phyloP scores from a whole-genome alignment of 192 early-diverging fungal genomes.

The Coemansia sp. region DNA sequence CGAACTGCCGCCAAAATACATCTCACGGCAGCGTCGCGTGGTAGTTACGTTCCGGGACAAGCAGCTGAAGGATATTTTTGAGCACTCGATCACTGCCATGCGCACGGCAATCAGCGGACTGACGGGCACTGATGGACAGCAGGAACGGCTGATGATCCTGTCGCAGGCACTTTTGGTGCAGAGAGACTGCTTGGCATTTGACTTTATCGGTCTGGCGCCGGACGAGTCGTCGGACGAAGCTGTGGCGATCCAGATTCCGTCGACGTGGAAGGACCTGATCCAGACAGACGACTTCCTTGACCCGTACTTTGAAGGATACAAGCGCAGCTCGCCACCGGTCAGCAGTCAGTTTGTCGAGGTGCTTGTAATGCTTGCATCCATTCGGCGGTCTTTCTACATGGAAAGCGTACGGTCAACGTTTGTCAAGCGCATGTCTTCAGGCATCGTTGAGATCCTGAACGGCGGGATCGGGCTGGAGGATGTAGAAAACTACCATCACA shows the following conservation, averaged over 20 bases:
- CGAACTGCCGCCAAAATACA: slow-evolving; percentile 57
- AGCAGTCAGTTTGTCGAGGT: slow-evolving; percentile 73
- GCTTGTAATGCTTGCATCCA: slow-evolving; percentile 73
- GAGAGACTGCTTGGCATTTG: slow-evolving; percentile 70
- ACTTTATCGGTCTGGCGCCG: slow-evolving; percentile 75
- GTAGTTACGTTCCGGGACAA: slow-evolving; percentile 59
- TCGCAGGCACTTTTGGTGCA: slow-evolving; percentile 61
- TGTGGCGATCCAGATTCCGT: slow-evolving; percentile 69
- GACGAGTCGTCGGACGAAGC: slow-evolving; percentile 80
- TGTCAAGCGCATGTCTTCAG: slow-evolving; percentile 67
- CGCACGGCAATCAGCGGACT: slow-evolving; percentile 13
- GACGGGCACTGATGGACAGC: slow-evolving; percentile 30
- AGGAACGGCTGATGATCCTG: slow-evolving; percentile 35
- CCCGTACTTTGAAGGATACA: slow-evolving; percentile 68
- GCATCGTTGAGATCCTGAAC: slow-evolving; percentile 65
- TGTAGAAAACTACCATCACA: slow-evolving; percentile 79
- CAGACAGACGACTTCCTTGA: slow-evolving; percentile 69
- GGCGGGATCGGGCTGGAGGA: slow-evolving; percentile 63
- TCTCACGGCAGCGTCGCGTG: slow-evolving; percentile 67
- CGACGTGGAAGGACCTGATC: slow-evolving; percentile 73
- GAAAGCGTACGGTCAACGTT: slow-evolving; percentile 69
- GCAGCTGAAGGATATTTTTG: slow-evolving; percentile 60
- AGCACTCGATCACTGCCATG: slow-evolving; percentile 40
- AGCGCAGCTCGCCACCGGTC: slow-evolving; percentile 56
- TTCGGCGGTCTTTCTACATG: slow-evolving; percentile 82